Evolutionary conservation across 768 basidiomycete species (phyloP), one percentile per base, ranked within the genome.

Genomic region (Pholiota conissans): DNA sequence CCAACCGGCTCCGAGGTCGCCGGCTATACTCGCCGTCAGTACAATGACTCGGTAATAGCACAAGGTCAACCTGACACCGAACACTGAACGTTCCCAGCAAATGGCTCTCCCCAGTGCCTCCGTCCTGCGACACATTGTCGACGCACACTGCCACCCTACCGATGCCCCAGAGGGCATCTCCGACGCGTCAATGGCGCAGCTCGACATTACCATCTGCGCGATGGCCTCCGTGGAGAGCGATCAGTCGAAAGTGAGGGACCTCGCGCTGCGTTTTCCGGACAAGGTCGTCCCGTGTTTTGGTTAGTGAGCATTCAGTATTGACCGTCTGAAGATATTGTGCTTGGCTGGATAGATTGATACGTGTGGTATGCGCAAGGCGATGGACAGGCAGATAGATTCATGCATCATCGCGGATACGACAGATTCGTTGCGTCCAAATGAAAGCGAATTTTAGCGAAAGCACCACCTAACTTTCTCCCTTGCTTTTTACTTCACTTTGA

Each of bases 141-240:
- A 97, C 67, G 91, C 87, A 0, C 95, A 98, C 63, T 95, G 92
- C 71, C 95, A 98, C 73, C 94, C 95, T 3, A 94, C 91, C 3
- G 95, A 96, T 70, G 82, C 88, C 9, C 71, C 69, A 1, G 64
- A 65, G 0, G 60, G 60, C 7, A 47, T 69, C 0, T 54, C 65
- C 13, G 26, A 51, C 46, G 79, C 86, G 35, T 78, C 79, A 4
- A 84, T 91, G 73, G 74, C 83, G 24, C 64, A 72, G 10, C 80
- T 90, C 3, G 69, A 74, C 3, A 85, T 93, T 50, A 86, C 82
- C 0, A 77, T 97, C 37, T 91, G 90, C 59, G 88, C 91, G n/a
- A 95, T 95, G 93, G 84, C 90, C 16, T 84, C 84, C 0, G 76
- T 76, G 60, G 67, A 72, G 10, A 75, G 75, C 30, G 93, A 95